Base-by-base conservation (phyloP, 345 rosid species). In the Boechera divaricarpa region DNA sequence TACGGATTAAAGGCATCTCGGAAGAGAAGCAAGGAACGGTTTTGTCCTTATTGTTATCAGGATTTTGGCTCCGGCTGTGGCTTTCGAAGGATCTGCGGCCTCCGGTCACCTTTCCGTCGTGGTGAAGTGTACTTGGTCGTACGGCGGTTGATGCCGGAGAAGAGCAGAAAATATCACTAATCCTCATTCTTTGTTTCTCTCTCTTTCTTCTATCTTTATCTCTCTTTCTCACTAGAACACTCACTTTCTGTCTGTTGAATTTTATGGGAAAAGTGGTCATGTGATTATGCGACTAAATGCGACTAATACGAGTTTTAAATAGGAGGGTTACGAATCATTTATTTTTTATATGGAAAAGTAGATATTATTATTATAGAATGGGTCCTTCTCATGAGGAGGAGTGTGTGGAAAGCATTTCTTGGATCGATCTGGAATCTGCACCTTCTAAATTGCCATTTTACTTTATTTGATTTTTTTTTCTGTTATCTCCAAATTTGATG, bases 121-220 rank as follows among this genome's bases (percentile, higher is more conserved):
- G 82, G 35, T 61, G 86, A 64, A 86, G 85, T 16, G 81, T 63
- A 76, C 82, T 81, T 4, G 89, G 48, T 74, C 94, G 83, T 66
- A 92, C 81, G 66, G 97, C 97, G 7, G 97, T 92, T 65, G 98
- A 90, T 33, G 95, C 84, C 16, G 93, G 92, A 67, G 97, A 90
- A 56, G 92, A 79, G 75, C 97, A 79, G 83, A 94, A 85, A 55
- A 94, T 11, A 82, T 92, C 92, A 83, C 86, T 78, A 62, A 78
- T 54, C 76, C 88, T 90, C 98, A 90, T 89, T 39, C 67, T 21
- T 21, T 21, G 24, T 21, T 21, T 82, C 80, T 91, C 26, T 16
- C 6, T 4, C 16, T 15, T n/a, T 45, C 7, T 48, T 49, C 5
- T 49, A 29, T 53, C 21, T 58, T 21, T n/a, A 2, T 24, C 47